Evolutionary conservation across 2,329 filamentous ascomycete species (phyloP).

Genomic region (Beauveria scarabaeidicola): DNA sequence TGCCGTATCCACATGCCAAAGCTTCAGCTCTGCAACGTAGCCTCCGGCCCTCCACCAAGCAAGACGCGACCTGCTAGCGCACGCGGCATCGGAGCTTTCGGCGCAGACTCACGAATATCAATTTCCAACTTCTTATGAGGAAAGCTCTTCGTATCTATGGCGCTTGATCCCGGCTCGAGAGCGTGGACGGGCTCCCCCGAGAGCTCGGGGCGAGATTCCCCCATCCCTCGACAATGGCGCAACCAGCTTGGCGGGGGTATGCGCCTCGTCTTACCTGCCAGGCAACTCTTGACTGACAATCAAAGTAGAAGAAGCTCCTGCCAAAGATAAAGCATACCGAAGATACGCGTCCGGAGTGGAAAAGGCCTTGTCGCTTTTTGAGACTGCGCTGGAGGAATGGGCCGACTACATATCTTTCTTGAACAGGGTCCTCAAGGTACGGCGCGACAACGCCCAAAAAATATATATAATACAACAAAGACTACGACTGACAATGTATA

Average conservation of each 20-base stretch:
- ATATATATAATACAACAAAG: background rate
- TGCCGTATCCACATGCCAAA: constrained; percentile 2
- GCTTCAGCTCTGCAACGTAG: constrained; percentile 16
- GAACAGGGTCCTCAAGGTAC: constrained; percentile 79
- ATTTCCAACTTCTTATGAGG: constrained; percentile 10
- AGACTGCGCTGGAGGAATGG: constrained; percentile 94
- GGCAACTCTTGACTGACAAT: background rate
- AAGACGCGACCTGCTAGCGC: constrained; percentile 9
- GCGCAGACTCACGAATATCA: constrained; percentile 7
- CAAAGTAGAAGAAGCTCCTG: constrained; percentile 41
- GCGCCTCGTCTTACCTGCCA: constrained; percentile 18
- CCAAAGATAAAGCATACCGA: constrained; percentile 63
- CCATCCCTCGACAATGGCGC: constrained; percentile 66
- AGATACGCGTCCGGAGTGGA: constrained; percentile 87
- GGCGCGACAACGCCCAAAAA: constrained; percentile 4
- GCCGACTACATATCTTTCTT: constrained; percentile 98
- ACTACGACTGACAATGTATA: background rate
- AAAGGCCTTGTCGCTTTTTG: constrained; percentile 79
- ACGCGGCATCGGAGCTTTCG: background rate
- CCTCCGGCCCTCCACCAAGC: constrained; percentile 13
- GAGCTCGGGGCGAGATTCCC: constrained; percentile 75
- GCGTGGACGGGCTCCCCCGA: constrained; percentile 63
- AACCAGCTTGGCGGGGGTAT: constrained; percentile 70
- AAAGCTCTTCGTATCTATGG: constrained; percentile 39
- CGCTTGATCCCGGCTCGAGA: constrained; percentile 50